phyloP scores from a whole-genome alignment of 805 yeast species.

The Saturnispora gosingensis region DNA sequence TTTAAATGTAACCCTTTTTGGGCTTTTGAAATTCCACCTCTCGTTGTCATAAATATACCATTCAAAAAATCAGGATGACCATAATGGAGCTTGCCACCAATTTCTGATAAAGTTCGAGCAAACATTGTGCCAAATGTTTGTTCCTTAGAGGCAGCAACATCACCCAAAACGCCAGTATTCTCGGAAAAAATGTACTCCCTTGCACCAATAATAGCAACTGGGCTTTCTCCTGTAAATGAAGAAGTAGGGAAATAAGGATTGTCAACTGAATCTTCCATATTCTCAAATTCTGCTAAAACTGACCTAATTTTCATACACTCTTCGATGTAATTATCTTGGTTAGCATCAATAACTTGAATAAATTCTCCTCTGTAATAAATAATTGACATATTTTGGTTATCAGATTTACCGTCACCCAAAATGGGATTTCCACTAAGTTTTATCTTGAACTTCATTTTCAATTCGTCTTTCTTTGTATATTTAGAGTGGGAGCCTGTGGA shows the following conservation, averaged over 20 bases:
- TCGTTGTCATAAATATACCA: slow-evolving; percentile 83
- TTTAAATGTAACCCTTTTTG: slow-evolving; percentile 88
- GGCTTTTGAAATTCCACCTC: slow-evolving; percentile 94
- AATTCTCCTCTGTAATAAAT: slow-evolving; percentile 90
- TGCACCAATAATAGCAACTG: slow-evolving; percentile 92
- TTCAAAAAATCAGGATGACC: slow-evolving; percentile 96
- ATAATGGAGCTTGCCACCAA: slow-evolving; percentile 90
- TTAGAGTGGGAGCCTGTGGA: slow-evolving; percentile 40
- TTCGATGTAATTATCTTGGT: slow-evolving; percentile 91
- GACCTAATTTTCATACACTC: slow-evolving; percentile 88
- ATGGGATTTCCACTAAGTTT: slow-evolving; percentile 89
- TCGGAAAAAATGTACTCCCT: slow-evolving; percentile 93
- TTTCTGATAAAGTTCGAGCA: slow-evolving; percentile 86
- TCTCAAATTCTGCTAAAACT: slow-evolving; percentile 80
- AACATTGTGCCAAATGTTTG: slow-evolving; percentile 95
- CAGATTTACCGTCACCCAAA: slow-evolving; percentile 93
- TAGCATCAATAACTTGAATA: slow-evolving; percentile 91
- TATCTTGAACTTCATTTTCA: slow-evolving; percentile 46
- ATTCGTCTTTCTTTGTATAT: slow-evolving; percentile 22
- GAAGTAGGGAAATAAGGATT: slow-evolving; percentile 50
- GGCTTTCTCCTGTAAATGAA: slow-evolving; percentile 32
- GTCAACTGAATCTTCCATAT: slow-evolving; percentile 43
- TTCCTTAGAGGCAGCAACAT: slow-evolving; percentile 95
- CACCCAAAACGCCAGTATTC: slow-evolving; percentile 86
- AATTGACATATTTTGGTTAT: slow-evolving; percentile 83